Conservation (phyloP, 495 filamentous ascomycete species). For the Penicillium flavigenum region DNA sequence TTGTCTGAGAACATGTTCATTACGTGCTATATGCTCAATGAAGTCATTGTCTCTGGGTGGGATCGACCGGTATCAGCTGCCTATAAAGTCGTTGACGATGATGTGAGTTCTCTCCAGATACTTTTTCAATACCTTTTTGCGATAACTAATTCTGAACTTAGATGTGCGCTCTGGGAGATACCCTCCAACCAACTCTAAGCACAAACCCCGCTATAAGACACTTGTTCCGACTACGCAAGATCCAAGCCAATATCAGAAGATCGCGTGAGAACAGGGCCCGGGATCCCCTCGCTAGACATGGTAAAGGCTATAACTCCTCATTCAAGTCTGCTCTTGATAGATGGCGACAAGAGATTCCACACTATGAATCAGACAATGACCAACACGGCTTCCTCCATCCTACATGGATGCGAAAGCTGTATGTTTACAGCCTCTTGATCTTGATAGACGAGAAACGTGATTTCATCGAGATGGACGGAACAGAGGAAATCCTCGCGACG, state of each 20-base stretch:
- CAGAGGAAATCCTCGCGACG: conserved; percentile 30
- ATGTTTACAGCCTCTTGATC: conserved; percentile 36
- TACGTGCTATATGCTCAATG: conserved; percentile 39
- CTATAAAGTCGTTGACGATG: conserved; percentile 33
- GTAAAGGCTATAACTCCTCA: conserved; percentile 18
- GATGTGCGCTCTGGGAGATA: conserved; percentile 31
- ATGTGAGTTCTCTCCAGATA: conserved; percentile 21
- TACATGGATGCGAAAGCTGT: conserved; percentile 36
- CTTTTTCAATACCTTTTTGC: not conserved
- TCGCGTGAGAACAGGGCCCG: conserved; percentile 20
- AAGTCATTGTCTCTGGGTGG: conserved; percentile 36
- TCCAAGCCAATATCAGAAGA: conserved; percentile 34
- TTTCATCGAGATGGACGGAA: conserved; percentile 28
- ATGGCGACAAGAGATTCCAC: conserved; percentile 38
- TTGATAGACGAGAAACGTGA: conserved; percentile 32
- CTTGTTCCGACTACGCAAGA: conserved; percentile 34
- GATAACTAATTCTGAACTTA: conserved; percentile 12
- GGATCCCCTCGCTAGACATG: conserved; percentile 16
- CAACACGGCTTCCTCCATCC: conserved; percentile 32
- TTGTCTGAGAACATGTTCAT: conserved; percentile 36
- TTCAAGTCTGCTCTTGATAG: conserved; percentile 30
- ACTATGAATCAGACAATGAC: conserved; percentile 24
- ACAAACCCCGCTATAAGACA: conserved; percentile 30
- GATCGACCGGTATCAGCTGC: conserved; percentile 32
- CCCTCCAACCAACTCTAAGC: conserved; percentile 23